These are phyloP conservation scores for Dionaea muscipula DNA, from an alignment of 179 eudicot species.

Conservation along the genomic window DNA sequence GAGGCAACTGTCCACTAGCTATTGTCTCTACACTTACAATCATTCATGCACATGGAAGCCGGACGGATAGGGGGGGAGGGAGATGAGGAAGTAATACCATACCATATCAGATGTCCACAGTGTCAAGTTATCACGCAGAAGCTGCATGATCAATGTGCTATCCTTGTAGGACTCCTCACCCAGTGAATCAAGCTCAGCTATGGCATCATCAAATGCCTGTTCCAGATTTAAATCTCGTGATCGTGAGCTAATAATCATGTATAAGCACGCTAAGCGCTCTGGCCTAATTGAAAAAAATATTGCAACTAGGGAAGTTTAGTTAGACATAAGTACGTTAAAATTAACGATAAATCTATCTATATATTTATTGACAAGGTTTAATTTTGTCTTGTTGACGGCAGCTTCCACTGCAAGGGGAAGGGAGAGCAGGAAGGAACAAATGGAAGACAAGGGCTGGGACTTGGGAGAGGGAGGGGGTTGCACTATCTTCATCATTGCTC, in stretches of 20 bases:
- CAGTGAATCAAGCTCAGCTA: constrained; percentile 28
- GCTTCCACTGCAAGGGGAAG: no score
- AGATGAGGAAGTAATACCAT: constrained; percentile 5
- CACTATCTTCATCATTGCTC: no score
- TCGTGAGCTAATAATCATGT: background rate
- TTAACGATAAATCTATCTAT: no score
- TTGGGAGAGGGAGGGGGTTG: no score
- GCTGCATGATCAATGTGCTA: constrained; percentile 34
- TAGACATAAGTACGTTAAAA: no score
- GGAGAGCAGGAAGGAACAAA: no score
- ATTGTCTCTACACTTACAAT: no score
- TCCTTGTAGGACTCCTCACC: constrained; percentile 39
- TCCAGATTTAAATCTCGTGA: background rate
- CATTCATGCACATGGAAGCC: background rate
- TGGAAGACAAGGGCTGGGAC: no score
- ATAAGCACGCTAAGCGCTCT: background rate
- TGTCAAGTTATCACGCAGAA: constrained; percentile 32
- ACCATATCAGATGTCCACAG: constrained; percentile 30
- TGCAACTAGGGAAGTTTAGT: background rate
- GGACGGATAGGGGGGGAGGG: background rate
- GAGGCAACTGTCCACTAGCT: no score
- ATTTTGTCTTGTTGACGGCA: no score
- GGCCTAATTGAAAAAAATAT: background rate
- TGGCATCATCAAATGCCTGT: constrained; percentile 34
- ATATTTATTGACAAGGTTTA: no score